These are phyloP conservation scores for Trypanosoma platydactyli DNA, from an alignment of 208 protist species.

Conservation along the genomic window DNA sequence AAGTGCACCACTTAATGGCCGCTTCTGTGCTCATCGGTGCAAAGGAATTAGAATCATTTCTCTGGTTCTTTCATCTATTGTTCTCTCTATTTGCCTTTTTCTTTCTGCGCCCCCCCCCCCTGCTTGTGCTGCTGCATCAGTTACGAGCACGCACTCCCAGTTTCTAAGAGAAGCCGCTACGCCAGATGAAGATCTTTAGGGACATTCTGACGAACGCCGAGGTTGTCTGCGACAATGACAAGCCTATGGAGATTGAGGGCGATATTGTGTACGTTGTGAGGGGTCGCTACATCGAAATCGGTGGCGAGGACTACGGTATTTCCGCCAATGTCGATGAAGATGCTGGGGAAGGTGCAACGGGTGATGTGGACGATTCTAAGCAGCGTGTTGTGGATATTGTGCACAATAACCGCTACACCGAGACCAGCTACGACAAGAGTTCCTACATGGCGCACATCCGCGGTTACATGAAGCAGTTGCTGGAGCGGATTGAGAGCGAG, in stretches of 20 bases:
- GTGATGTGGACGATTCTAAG: slow-evolving; percentile 80
- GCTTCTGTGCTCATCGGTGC: background rate
- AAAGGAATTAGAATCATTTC: background rate
- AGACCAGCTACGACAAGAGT: slow-evolving; percentile 93
- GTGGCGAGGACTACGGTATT: slow-evolving; percentile 91
- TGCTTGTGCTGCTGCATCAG: background rate
- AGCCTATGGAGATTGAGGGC: slow-evolving; percentile 68
- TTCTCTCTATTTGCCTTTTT: slow-evolving; percentile 1
- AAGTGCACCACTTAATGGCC: background rate
- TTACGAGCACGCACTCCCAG: background rate
- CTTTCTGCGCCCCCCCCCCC: background rate
- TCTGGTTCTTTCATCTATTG: background rate
- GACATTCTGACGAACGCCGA: slow-evolving; percentile 88
- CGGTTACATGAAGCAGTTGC: slow-evolving; percentile 89
- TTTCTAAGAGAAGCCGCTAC: background rate
- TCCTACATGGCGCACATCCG: slow-evolving; percentile 93
- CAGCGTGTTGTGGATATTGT: slow-evolving; percentile 86
- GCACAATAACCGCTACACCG: slow-evolving; percentile 90
- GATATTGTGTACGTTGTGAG: slow-evolving; percentile 83
- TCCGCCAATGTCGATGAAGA: slow-evolving; percentile 91
- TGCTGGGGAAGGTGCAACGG: slow-evolving; percentile 78
- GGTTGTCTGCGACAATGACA: slow-evolving; percentile 91
- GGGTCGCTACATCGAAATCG: slow-evolving; percentile 87
- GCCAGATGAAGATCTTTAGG: slow-evolving; percentile 87
- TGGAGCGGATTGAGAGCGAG: slow-evolving; percentile 79